Conservation (phyloP, 1,284 basidiomycete species). For the Microbotryomycetes sp. region DNA sequence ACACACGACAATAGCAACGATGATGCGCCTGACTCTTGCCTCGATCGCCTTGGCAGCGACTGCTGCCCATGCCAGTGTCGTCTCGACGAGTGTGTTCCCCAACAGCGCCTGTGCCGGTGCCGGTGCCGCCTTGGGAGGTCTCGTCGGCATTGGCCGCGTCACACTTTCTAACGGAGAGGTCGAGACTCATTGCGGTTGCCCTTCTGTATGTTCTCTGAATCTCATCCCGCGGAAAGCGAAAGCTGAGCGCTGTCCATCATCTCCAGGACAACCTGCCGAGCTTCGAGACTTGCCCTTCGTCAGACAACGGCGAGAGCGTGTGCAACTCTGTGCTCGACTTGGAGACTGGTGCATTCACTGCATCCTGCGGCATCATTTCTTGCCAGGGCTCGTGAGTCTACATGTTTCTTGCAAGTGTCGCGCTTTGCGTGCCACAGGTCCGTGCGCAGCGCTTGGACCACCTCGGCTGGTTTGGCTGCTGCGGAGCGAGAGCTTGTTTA, state of each 20-base stretch:
- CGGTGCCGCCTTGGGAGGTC: conserved; percentile 9
- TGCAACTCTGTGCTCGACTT: conserved; percentile 29
- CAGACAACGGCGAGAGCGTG: conserved; percentile 12
- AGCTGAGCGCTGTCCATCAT: neutral
- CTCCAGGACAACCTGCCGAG: conserved; percentile 25
- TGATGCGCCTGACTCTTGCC: conserved; percentile 24
- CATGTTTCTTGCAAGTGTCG: neutral
- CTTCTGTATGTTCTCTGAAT: conserved; percentile 11
- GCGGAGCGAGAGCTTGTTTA: too few relatives aligned
- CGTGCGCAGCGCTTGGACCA: neutral
- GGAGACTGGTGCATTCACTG: conserved; percentile 17
- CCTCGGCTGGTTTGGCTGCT: neutral
- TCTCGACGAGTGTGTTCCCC: conserved; percentile 30
- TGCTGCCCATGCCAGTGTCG: conserved; percentile 17
- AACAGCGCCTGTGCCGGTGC: conserved; percentile 27
- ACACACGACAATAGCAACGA: neutral
- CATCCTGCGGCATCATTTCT: conserved; percentile 18
- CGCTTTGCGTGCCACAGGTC: neutral
- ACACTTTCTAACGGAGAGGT: conserved; percentile 22
- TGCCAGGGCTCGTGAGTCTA: conserved; percentile 22
- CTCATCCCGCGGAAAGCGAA: neutral
- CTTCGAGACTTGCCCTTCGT: conserved; percentile 24
- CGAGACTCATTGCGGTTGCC: conserved; percentile 29
- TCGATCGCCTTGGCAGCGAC: conserved; percentile 13
- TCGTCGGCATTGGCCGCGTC: conserved; percentile 26